These are phyloP conservation scores for Oropetium thomaeum DNA, from an alignment of 176 grass and related monocot species.

Conservation along the genomic window DNA sequence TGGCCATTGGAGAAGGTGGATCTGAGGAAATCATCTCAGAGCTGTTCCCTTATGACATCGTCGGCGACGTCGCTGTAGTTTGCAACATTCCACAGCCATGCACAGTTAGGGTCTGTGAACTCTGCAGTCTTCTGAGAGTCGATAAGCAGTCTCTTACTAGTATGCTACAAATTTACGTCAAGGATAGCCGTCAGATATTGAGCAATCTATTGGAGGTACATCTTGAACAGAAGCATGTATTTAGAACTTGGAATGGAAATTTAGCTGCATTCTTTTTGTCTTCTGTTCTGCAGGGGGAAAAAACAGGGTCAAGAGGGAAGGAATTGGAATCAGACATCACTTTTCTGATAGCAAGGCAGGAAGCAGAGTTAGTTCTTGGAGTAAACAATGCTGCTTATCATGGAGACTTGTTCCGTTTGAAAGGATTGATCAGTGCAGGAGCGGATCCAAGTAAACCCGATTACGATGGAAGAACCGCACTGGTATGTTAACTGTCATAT, in stretches of 20 bases:
- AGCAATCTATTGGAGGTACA: slow-evolving; percentile 77
- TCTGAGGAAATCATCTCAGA: slow-evolving; percentile 57
- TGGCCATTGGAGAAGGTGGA: slow-evolving; percentile 36
- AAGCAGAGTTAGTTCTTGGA: slow-evolving; percentile 64
- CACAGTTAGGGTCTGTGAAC: slow-evolving; percentile 63
- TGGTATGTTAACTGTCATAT: slow-evolving; percentile 44
- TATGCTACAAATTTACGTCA: slow-evolving; percentile 73
- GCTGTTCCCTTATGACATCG: slow-evolving; percentile 58
- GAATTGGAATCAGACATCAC: slow-evolving; percentile 64
- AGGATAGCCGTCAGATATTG: slow-evolving; percentile 67
- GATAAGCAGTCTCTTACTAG: slow-evolving; percentile 79
- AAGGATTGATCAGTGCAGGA: slow-evolving; percentile 74
- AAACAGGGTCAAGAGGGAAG: slow-evolving; percentile 51
- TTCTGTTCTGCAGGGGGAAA: slow-evolving; percentile 34
- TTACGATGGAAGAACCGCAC: slow-evolving; percentile 77
- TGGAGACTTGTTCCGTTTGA: slow-evolving; percentile 64
- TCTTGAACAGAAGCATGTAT: background rate
- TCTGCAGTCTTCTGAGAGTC: slow-evolving; percentile 72
- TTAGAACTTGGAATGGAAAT: background rate
- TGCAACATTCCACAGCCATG: slow-evolving; percentile 75
- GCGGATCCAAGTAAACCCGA: slow-evolving; percentile 78
- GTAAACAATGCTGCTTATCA: slow-evolving; percentile 81
- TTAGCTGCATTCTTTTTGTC: background rate
- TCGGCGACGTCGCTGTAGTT: slow-evolving; percentile 63
- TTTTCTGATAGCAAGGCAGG: slow-evolving; percentile 81